phyloP scores from a whole-genome alignment of 1,284 basidiomycete species.

The Apiotrichum laibachii region DNA sequence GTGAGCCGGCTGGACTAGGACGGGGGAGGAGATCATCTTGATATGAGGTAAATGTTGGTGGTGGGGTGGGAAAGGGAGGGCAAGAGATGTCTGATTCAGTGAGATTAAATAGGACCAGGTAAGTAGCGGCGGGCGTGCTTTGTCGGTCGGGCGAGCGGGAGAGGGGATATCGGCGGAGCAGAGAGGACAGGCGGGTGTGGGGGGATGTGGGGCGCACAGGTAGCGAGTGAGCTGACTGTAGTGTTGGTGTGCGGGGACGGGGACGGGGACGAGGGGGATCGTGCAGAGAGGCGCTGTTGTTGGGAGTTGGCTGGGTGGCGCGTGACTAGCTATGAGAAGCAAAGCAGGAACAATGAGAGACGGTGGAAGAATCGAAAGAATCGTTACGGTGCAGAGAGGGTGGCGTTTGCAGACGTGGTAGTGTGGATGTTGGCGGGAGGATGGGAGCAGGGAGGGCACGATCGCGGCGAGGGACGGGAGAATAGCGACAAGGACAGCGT shows the following conservation, averaged over 20 bases:
- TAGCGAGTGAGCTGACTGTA: background rate
- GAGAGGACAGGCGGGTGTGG: background rate
- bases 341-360: too few relatives aligned
- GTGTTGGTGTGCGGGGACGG: too few relatives aligned
- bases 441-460: too few relatives aligned
- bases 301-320: background rate
- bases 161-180: background rate
- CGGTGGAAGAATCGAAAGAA: too few relatives aligned
- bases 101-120: background rate
- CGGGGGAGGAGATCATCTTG: background rate
- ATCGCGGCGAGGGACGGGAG: too few relatives aligned
- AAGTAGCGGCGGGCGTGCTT: background rate
- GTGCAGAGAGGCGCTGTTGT: background rate
- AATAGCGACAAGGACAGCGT: too few relatives aligned
- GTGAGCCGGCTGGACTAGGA: background rate
- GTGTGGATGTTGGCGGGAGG: too few relatives aligned
- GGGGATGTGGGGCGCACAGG: constrained; percentile 1
- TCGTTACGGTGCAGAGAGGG: too few relatives aligned
- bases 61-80: background rate
- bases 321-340: too few relatives aligned
- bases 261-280: background rate
- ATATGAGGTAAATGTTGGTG: background rate
- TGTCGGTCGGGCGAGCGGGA: background rate
- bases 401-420: too few relatives aligned
- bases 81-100: background rate